These are phyloP conservation scores for Tetracladium maxilliforme DNA, from an alignment of 2,329 filamentous ascomycete genomes.

Conservation along the genomic window DNA sequence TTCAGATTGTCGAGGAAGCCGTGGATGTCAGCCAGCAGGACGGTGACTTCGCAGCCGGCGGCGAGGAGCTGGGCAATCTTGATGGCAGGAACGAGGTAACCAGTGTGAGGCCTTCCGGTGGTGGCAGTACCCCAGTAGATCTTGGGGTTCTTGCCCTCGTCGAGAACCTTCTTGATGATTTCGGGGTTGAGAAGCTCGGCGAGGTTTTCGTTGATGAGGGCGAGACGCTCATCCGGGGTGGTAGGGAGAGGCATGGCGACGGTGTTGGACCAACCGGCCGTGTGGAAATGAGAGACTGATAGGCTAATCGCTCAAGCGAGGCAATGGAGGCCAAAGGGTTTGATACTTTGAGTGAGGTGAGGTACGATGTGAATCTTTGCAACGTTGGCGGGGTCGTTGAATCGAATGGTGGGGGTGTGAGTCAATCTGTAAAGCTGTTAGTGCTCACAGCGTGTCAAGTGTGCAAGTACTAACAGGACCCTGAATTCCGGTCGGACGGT, in stretches of 20 bases:
- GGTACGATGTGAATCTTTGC: too few species aligned
- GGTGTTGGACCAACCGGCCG: too few species aligned
- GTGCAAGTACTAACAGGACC: too few species aligned
- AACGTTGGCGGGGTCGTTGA: too few species aligned
- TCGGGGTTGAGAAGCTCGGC: slow-evolving; percentile 74
- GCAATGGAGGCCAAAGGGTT: too few species aligned
- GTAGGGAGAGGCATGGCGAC: slow-evolving; percentile 8
- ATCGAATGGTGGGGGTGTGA: too few species aligned
- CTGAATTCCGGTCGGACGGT: too few species aligned
- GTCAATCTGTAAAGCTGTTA: too few species aligned
- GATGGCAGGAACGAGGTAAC: slow-evolving; percentile 77
- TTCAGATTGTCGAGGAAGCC: slow-evolving; percentile 76
- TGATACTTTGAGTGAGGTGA: too few species aligned
- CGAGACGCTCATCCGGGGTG: slow-evolving; percentile 46
- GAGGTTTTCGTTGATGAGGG: slow-evolving; percentile 67
- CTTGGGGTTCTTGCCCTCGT: slow-evolving; percentile 55
- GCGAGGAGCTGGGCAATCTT: slow-evolving; percentile 82
- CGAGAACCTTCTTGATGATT: slow-evolving; percentile 59
- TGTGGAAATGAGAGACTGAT: too few species aligned
- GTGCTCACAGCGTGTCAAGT: too few species aligned
- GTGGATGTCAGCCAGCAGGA: slow-evolving; percentile 60
- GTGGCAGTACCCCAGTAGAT: slow-evolving; percentile 84
- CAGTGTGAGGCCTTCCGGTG: slow-evolving; percentile 76
- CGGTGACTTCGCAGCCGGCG: slow-evolving; percentile 69
- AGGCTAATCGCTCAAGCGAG: too few species aligned